Evolutionary conservation across 169 alveolate species (phyloP), one percentile per base, ranked within the genome.

Genomic region (Plasmodium ovale): DNA sequence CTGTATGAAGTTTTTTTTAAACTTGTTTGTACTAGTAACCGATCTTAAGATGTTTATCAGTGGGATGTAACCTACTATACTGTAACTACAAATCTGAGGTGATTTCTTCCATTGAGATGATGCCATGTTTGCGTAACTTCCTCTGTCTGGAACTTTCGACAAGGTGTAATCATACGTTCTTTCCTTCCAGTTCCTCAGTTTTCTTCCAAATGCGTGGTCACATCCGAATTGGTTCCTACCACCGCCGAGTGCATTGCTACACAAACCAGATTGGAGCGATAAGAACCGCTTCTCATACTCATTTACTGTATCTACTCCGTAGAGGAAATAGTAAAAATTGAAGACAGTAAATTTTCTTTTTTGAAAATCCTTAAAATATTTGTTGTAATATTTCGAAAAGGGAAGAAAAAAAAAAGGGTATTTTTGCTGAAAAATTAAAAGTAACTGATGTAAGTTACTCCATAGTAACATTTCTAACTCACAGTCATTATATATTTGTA

Each of bases 351-450:
- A 69, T 39, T 35, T 69, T 29, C n/a, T 85, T 71, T 85, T 67
- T 44, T 68, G 85, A 60, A 68, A 85, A 10, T 53, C 58, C 7
- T 85, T 69, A 64, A 85, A 85, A 56, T 69, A 85, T 54, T 69
- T 67, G 25, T 71, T 37, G 54, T 54, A 85, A 29, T 16, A 12
- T 53, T 69, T 67, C 23, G 91, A 85, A 31, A 85, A 85, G 0
- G 91, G 91, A 16, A 85, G 49, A 47, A 68, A 85, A 19, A 85
- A 68, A 29, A 85, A 85, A 37, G 91, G 91, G 37, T 69, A 56
- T 42, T 85, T 85, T 49, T 85, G 91, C n/a, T 85, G 91, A 47
- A 59, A 68, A 44, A 64, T 85, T 59, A 85, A 47, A 42, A 85
- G 91, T 14, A 85, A 9, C 10, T 69, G 67, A 62, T 85, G 69